Evolutionary conservation across 495 filamentous ascomycete species (phyloP).

Genomic region (Lepidopterella palustris): DNA sequence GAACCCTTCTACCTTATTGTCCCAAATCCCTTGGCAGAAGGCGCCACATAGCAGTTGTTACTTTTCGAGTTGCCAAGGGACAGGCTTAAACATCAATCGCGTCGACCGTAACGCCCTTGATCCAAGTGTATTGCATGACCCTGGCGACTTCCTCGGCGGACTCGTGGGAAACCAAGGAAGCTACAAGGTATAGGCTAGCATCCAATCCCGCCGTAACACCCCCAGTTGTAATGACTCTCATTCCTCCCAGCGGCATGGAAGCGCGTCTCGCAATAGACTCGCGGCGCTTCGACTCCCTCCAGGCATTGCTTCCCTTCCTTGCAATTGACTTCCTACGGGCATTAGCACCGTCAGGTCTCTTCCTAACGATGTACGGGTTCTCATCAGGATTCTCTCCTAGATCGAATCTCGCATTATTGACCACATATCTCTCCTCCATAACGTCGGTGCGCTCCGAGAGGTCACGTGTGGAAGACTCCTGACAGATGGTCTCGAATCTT

Average conservation of each 20-base stretch:
- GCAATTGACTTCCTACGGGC: slow-evolving; percentile 52
- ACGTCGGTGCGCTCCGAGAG: slow-evolving; percentile 61
- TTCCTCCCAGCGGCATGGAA: slow-evolving; percentile 57
- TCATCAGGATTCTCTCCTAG: slow-evolving; percentile 63
- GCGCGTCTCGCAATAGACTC: slow-evolving; percentile 63
- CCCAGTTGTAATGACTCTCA: slow-evolving; percentile 69
- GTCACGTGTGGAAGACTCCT: slow-evolving; percentile 53
- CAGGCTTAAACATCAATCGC: slow-evolving; percentile 64
- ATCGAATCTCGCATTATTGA: slow-evolving; percentile 74
- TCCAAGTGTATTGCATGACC: slow-evolving; percentile 65
- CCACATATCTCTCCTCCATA: slow-evolving; percentile 69
- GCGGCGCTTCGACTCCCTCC: slow-evolving; percentile 55
- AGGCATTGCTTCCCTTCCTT: slow-evolving; percentile 67
- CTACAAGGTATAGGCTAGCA: slow-evolving; percentile 70
- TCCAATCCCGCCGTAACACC: slow-evolving; percentile 73
- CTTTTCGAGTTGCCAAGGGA: too few relatives aligned
- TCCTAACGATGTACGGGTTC: slow-evolving; percentile 66
- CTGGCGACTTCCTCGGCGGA: slow-evolving; percentile 61
- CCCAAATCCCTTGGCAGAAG: too few relatives aligned
- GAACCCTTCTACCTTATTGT: too few relatives aligned
- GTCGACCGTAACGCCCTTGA: slow-evolving; percentile 62
- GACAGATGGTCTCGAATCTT: slow-evolving; percentile 60
- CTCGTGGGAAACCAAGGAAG: slow-evolving; percentile 61
- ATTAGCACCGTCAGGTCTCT: slow-evolving; percentile 48
- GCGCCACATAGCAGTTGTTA: too few relatives aligned